Evolutionary conservation across 2,329 filamentous ascomycete genomes (phyloP).

Genomic region (Fusarium austroafricanum): DNA sequence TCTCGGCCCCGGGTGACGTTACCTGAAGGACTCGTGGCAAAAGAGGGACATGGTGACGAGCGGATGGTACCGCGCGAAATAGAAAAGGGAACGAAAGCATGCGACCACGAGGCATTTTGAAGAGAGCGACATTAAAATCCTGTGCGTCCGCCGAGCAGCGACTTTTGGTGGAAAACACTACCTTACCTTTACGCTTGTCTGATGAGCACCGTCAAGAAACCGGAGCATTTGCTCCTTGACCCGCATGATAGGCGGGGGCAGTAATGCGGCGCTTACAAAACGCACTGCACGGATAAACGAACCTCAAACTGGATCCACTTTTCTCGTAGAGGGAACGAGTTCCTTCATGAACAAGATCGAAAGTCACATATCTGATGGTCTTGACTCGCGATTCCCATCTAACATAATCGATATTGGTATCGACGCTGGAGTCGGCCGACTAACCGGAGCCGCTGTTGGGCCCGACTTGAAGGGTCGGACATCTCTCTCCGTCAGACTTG

Average conservation of each 20-base stretch:
- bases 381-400: neutral
- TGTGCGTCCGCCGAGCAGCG: constrained; percentile 45
- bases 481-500: constrained; percentile 21
- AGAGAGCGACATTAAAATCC: constrained; percentile 42
- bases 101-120: constrained; percentile 50
- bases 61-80: constrained; percentile 32
- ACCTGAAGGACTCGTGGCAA: constrained; percentile 43
- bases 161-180: constrained; percentile 43
- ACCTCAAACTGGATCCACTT: constrained; percentile 29
- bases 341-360: constrained; percentile 7
- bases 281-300: constrained; percentile 22
- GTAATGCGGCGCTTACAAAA: constrained; percentile 49
- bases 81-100: constrained; percentile 35
- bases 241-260: constrained; percentile 47
- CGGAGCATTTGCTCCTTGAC: constrained; percentile 53
- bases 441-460: constrained; percentile 9
- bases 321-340: constrained; percentile 20
- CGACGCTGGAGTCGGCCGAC: constrained; percentile 1
- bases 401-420: neutral
- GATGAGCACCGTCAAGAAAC: constrained; percentile 42
- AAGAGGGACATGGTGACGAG: constrained; percentile 40
- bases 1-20: constrained; percentile 38
- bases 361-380: neutral
- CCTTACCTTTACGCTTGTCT: constrained; percentile 37
- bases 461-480: neutral